Evolutionary conservation across 148 eudicot genomes (phyloP), one percentile per base, ranked within the genome.

Genomic region (Arbutus unedo): DNA sequence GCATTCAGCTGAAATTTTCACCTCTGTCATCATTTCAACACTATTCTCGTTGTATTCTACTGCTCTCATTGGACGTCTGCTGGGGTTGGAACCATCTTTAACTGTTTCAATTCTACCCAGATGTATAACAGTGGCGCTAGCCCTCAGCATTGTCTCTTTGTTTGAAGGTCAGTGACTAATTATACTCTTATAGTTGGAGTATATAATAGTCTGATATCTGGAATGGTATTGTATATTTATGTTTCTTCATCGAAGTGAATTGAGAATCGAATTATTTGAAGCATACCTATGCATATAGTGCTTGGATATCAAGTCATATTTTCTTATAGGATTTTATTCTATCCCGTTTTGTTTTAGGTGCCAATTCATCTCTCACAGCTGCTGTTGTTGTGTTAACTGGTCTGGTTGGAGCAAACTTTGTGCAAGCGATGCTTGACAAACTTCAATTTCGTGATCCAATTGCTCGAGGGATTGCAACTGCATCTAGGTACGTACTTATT

Each of bases 401-500:
- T 67, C 88, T 96, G 25, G 94, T 96, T 83, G 99, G 99, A 49
- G 99, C 99, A 43, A 96, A 96, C 85, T 96, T 94, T 82, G 99
- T 94, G 84, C 97, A 96, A 90, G 87, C 89, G 67, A 85, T 88
- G 86, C 94, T 96, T 11, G 98, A 96, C 82, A 96, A 89, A 82
- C 85, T 94, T 18, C 92, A 88, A 14, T 91, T 96, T 45, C 89
- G 89, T 55, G 99, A 96, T 84, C 99, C 98, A 56, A 93, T 96
- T 86, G 98, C 98, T 84, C 92, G 99, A 68, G 99, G 99, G 78
- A 91, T 96, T 66, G 99, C 99, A 64, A 94, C 99, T 57, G 98
- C 99, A 60, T 96, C 99, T 82, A 96, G 99, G 99, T 96, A 91
- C 47, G 51, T 56, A 45, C 67, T 78, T 47, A 38, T 53, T 38